Percentiles rank a stretch among this genome's conserved stretches.
Evolutionary conservation across 305 asterid genomes (phyloP).

Genomic region (Withania somnifera): DNA sequence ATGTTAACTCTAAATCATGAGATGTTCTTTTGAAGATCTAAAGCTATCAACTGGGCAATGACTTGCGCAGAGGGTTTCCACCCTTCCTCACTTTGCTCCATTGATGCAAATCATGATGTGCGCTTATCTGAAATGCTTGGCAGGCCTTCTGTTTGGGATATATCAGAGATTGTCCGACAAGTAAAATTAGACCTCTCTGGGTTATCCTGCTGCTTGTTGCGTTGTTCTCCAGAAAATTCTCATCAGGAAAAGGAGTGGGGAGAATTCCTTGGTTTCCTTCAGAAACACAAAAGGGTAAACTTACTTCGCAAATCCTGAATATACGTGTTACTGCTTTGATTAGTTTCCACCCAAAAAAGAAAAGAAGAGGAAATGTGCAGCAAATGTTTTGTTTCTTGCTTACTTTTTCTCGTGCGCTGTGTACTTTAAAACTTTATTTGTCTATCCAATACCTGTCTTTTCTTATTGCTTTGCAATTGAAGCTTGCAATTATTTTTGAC

Average conservation of each 20-base stretch:
- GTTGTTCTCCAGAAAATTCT: conserved; percentile 32
- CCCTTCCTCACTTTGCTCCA: not conserved
- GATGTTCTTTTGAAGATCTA: not conserved
- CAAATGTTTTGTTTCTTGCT: not conserved
- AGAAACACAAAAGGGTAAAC: conserved; percentile 31
- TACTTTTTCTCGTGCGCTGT: not conserved
- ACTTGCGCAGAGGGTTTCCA: not conserved
- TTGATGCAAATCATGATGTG: not conserved
- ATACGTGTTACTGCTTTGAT: not conserved
- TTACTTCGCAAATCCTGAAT: not conserved
- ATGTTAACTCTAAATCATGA: not conserved
- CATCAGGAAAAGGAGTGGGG: conserved; percentile 54
- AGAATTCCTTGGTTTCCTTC: conserved; percentile 32
- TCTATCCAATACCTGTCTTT: not conserved
- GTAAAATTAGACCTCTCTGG: conserved; percentile 16
- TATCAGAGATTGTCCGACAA: conserved; percentile 18
- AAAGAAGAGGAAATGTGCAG: not conserved
- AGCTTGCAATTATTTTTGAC: not conserved
- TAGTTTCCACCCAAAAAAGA: not conserved
- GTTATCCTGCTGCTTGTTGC: conserved; percentile 31
- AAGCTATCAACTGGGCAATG: not conserved
- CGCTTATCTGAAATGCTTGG: conserved; percentile 6
- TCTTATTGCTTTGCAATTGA: not conserved
- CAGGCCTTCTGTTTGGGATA: conserved; percentile 43
- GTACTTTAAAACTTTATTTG: not conserved